Conservation (phyloP, 257 asterid genomes). For the Fraxinus excelsior region DNA sequence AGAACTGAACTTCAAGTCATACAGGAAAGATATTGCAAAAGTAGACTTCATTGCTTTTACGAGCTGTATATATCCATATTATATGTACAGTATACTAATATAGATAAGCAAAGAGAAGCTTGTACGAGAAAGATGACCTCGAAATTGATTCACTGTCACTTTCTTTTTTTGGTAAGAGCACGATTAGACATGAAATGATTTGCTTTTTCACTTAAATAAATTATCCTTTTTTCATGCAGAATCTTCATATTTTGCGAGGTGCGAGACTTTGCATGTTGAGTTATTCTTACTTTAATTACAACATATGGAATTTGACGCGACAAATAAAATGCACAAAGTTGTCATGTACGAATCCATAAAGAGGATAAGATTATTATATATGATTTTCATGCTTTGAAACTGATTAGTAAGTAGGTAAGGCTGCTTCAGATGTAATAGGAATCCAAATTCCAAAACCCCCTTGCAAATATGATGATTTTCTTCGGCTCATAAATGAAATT, state of each 20-base stretch:
- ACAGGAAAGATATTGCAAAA: not conserved
- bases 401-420: not conserved
- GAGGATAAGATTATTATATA: slow-evolving; percentile 25
- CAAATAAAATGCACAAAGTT: slow-evolving; percentile 7
- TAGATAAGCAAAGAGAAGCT: slow-evolving; percentile 21
- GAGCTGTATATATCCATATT: not conserved
- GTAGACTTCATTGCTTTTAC: slow-evolving; percentile 9
- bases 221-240: not conserved
- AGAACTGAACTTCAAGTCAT: not conserved
- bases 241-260: not conserved
- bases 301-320: slow-evolving; percentile 5
- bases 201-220: slow-evolving; percentile 3
- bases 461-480: not conserved
- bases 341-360: slow-evolving; percentile 26
- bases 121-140: slow-evolving; percentile 22
- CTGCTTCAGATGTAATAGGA: not conserved
- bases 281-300: slow-evolving; percentile 20
- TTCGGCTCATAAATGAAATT: not conserved
- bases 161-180: not conserved
- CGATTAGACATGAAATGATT: slow-evolving; percentile 2
- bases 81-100: not conserved
- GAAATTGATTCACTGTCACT: slow-evolving; percentile 11
- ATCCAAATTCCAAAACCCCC: not conserved
- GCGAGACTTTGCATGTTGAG: slow-evolving; percentile 1
- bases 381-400: not conserved